Evolutionary conservation across 345 rosid genomes (phyloP).

Genomic region (Rhizophora apiculata): DNA sequence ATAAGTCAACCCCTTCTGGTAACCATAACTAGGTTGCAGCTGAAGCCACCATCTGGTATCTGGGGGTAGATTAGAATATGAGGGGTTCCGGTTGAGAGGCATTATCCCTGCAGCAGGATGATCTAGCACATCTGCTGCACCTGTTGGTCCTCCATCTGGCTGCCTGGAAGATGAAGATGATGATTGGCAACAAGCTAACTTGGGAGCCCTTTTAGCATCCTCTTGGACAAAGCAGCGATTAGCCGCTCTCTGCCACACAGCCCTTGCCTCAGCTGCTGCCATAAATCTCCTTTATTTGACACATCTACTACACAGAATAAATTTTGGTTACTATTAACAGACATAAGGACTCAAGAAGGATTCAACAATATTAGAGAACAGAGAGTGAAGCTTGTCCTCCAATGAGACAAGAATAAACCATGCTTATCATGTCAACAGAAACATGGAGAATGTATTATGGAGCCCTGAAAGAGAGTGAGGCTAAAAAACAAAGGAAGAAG

Average conservation of each 20-base stretch:
- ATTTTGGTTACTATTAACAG: not conserved
- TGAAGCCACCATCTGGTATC: conserved; percentile 73
- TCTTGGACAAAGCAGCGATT: conserved; percentile 97
- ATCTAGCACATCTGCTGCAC: conserved; percentile 36
- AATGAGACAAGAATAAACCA: not conserved
- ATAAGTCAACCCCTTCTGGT: conserved; percentile 46
- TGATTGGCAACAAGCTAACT: conserved; percentile 84
- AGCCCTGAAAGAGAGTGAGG: not conserved
- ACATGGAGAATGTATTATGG: too few relatives aligned
- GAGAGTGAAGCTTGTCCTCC: not conserved
- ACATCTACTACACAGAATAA: conserved; percentile 26
- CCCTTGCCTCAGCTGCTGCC: conserved; percentile 95
- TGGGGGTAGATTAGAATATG: conserved; percentile 43
- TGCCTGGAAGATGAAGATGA: conserved; percentile 55
- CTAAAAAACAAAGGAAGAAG: not conserved
- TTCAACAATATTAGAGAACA: not conserved
- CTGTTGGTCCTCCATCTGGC: conserved; percentile 46
- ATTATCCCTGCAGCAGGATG: conserved; percentile 47
- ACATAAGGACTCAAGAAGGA: not conserved
- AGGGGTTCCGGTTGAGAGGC: conserved; percentile 52
- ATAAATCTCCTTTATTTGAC: conserved; percentile 38
- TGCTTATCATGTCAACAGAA: not conserved
- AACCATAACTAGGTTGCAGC: conserved; percentile 56
- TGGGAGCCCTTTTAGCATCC: conserved; percentile 97
- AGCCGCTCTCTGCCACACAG: conserved; percentile 82